Evolutionary conservation across 768 basidiomycete species (phyloP).

Genomic region (Russula foetens): DNA sequence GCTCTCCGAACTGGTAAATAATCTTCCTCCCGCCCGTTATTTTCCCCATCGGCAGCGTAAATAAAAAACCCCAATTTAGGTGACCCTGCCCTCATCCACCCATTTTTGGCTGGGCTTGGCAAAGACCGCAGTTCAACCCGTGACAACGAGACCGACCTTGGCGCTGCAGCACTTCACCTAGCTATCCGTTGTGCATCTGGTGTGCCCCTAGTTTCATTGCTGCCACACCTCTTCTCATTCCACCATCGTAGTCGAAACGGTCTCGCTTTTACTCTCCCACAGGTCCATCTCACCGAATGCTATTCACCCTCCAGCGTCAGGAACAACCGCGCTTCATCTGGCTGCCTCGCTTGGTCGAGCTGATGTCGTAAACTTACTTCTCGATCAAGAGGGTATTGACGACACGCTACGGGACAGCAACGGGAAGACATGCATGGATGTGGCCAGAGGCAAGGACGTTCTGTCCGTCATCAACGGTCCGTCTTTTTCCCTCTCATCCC

Average conservation of each 20-base stretch:
- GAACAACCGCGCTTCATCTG: slow-evolving; percentile 66
- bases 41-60: neutral
- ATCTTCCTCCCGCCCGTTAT: neutral
- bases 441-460: slow-evolving; percentile 62
- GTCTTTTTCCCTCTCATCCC: slow-evolving; percentile 16
- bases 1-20: slow-evolving; percentile 34
- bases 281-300: slow-evolving; percentile 76
- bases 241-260: slow-evolving; percentile 46
- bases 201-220: slow-evolving; percentile 29
- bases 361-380: slow-evolving; percentile 65
- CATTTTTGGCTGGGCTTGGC: slow-evolving; percentile 68
- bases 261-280: slow-evolving; percentile 59
- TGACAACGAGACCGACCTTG: slow-evolving; percentile 49
- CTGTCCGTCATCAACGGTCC: slow-evolving; percentile 61
- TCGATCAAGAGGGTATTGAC: slow-evolving; percentile 75
- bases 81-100: slow-evolving; percentile 72
- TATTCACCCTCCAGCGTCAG: slow-evolving; percentile 62
- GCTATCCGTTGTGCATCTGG: slow-evolving; percentile 76
- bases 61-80: slow-evolving; percentile 33
- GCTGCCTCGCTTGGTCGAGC: slow-evolving; percentile 63
- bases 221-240: neutral
- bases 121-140: slow-evolving; percentile 49
- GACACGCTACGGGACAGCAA: slow-evolving; percentile 64
- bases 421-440: slow-evolving; percentile 62
- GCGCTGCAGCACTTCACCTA: slow-evolving; percentile 70